Base-by-base conservation (phyloP, 768 basidiomycete species). In the Butyriboletus loyo region DNA sequence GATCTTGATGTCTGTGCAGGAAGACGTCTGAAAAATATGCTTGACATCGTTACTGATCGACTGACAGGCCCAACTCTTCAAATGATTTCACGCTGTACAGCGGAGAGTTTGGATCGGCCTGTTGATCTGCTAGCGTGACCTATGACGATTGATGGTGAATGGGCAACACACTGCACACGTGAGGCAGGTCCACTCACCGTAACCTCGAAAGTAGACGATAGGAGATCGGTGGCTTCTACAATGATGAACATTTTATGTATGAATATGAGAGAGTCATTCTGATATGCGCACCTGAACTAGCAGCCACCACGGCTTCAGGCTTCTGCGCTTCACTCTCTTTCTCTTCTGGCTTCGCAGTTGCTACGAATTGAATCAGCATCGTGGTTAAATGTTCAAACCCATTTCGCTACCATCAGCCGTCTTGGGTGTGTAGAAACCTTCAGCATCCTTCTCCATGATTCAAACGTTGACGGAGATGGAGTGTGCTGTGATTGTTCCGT, bases 51-150 rank as follows among this genome's bases (percentile, higher is more conserved):
- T 31, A 31, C 38, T 17, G 37, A 30, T 28, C 11, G 6, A 80
- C 92, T 63, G 34, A 98, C 94, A 99, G 72, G 54, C 95, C 95
- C 40, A 99, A 83, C 59, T 98, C 89, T 67, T 99, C 94, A 58
- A 99, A 99, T 0, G 89, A 85, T 70, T 98, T 96, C 27, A 82
- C 89, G 50, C 93, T 96, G 72, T 81, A 96, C 15, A 99, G 73
- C 4, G 96, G 97, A n/a, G 96, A 98, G 66, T 96, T 87, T 36
- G 93, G 90, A 66, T 99, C 92, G 27, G 81, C 84, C 73, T 98
- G 97, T 67, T 96, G 92, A 73, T 98, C 95, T 45, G 94, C 94
- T 52, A 98, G 80, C 19, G 94, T 98, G 57, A 99, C 94, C 93
- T 92, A 62, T 28, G 54, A 27, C 7, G 55, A 21, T 52, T 30